phyloP scores from a whole-genome alignment of 2,329 filamentous ascomycete genomes.

The Claviceps paspali region DNA sequence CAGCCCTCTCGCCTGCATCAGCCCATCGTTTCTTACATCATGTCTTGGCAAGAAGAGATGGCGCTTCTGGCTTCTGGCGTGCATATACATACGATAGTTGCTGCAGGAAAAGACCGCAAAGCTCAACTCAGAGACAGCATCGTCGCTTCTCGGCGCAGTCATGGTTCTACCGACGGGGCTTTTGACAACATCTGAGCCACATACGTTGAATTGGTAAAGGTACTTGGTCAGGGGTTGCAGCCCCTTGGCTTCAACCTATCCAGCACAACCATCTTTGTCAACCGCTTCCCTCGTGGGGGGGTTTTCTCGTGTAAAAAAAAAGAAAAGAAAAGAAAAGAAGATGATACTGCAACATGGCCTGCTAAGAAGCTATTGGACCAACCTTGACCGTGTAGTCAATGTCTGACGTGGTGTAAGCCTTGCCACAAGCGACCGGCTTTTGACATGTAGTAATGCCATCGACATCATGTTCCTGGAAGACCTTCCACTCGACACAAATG shows the following conservation, averaged over 20 bases:
- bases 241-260: slow-evolving; percentile 46
- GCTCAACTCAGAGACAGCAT: slow-evolving; percentile 40
- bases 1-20: not conserved
- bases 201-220: slow-evolving; percentile 56
- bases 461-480: slow-evolving; percentile 29
- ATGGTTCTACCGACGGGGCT: slow-evolving; percentile 55
- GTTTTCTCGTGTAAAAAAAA: too few relatives aligned
- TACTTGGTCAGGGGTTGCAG: slow-evolving; percentile 50
- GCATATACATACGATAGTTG: slow-evolving; percentile 48
- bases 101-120: slow-evolving; percentile 58
- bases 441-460: slow-evolving; percentile 16
- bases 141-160: slow-evolving; percentile 43
- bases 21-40: not conserved
- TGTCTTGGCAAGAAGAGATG: not conserved
- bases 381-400: slow-evolving; percentile 65
- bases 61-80: too few relatives aligned
- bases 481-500: slow-evolving; percentile 52
- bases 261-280: not conserved
- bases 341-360: too few relatives aligned
- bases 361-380: not conserved
- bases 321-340: too few relatives aligned
- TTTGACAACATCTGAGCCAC: slow-evolving; percentile 38
- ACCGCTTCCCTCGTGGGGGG: too few relatives aligned
- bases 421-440: slow-evolving; percentile 37
- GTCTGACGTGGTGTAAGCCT: slow-evolving; percentile 54